Conservation (phyloP, 176 grass and related monocot species). For the Triticum urartu region DNA sequence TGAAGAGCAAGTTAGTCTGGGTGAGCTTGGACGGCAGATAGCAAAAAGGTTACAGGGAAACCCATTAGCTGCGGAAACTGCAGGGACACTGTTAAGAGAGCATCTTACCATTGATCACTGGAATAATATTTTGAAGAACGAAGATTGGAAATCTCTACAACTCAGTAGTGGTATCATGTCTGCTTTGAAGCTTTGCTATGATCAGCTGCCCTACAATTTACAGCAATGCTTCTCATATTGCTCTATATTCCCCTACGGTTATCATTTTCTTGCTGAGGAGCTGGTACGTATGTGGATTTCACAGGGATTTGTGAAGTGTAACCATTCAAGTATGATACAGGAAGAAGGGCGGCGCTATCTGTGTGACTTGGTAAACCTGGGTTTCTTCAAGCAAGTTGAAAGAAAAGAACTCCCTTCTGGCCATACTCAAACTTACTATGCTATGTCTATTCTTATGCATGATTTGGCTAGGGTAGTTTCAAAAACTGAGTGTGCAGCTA, state of each 20-base stretch:
- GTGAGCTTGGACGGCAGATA: not conserved
- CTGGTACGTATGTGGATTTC: conserved; percentile 38
- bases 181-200: conserved; percentile 22
- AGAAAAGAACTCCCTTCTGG: not conserved
- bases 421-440: not conserved
- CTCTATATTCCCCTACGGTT: not conserved
- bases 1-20: not conserved
- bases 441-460: not conserved
- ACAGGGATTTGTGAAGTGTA: conserved; percentile 40
- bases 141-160: conserved; percentile 25
- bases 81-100: conserved; percentile 2
- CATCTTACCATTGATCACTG: conserved; percentile 3
- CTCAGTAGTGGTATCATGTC: conserved; percentile 15
- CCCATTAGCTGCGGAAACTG: conserved; percentile 36
- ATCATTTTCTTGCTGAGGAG: not conserved
- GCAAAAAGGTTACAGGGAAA: not conserved
- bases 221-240: conserved; percentile 17
- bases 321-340: not conserved
- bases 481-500: not conserved
- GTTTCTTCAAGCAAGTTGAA: not conserved
- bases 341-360: conserved; percentile 35
- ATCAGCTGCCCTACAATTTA: not conserved
- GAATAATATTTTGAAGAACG: conserved; percentile 8
- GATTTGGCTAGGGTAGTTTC: conserved; percentile 36
- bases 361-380: not conserved